These are phyloP conservation scores for Nemania sp. DNA, from an alignment of 2,329 filamentous ascomycete species.

Conservation along the genomic window DNA sequence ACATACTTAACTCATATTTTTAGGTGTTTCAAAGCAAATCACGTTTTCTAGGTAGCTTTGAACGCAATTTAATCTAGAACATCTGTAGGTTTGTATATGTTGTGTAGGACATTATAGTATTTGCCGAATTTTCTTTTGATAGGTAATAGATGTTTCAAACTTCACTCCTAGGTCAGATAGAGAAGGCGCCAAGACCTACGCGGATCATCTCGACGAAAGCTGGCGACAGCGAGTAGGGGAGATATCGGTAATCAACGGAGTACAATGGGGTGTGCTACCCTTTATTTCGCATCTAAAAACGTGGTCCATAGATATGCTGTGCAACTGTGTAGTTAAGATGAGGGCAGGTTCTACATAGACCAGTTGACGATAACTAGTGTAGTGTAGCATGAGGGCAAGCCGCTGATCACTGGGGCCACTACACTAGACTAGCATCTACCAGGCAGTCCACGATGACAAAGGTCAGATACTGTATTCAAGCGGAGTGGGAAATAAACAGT, in stretches of 20 bases:
- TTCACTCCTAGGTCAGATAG: background rate
- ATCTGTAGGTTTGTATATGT: background rate
- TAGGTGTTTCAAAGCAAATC: background rate
- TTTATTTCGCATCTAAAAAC: background rate
- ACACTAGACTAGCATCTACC: conserved; percentile 7
- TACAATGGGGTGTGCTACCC: background rate
- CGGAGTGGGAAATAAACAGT: background rate
- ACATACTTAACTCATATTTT: background rate
- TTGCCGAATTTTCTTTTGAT: background rate
- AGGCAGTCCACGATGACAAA: conserved; percentile 3
- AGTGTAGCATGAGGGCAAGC: background rate
- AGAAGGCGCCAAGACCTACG: conserved; percentile 8
- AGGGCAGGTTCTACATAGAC: background rate
- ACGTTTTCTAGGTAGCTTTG: background rate
- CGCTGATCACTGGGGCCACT: conserved; percentile 17
- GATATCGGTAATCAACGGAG: background rate
- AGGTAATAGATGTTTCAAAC: background rate
- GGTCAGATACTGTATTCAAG: background rate
- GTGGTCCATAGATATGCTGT: background rate
- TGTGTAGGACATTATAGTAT: background rate
- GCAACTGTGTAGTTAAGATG: conserved; percentile 1
- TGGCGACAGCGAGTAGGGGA: background rate
- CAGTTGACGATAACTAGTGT: background rate
- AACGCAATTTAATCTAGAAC: background rate
- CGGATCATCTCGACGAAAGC: background rate